phyloP scores from a whole-genome alignment of 1,284 basidiomycete genomes.

The Taiwanofungus camphoratus region DNA sequence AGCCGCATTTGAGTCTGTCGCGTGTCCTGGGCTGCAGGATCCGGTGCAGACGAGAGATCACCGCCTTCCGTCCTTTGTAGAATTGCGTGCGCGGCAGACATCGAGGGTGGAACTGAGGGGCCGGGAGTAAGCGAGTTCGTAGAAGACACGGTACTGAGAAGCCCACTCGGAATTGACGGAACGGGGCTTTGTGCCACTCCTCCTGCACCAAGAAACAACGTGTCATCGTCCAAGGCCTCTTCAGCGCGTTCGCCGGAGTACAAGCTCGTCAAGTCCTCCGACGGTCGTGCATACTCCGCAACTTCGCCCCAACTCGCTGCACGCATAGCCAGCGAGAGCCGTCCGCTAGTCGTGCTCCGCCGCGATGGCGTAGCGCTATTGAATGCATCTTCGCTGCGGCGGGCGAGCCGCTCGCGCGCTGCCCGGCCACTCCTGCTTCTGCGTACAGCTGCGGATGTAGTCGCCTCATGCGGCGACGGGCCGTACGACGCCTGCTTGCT shows the following conservation, averaged over 20 bases:
- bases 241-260: slow-evolving; percentile 41
- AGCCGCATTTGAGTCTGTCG: slow-evolving; percentile 21
- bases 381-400: slow-evolving; percentile 31
- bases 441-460: slow-evolving; percentile 12
- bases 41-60: slow-evolving; percentile 19
- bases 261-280: slow-evolving; percentile 46
- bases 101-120: slow-evolving; percentile 9
- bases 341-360: slow-evolving; percentile 26
- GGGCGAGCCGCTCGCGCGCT: slow-evolving; percentile 8
- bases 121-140: slow-evolving; percentile 21
- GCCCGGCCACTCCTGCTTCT: slow-evolving; percentile 2
- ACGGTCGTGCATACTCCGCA: slow-evolving; percentile 32
- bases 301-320: slow-evolving; percentile 62
- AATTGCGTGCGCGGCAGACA: slow-evolving; percentile 21
- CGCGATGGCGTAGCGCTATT: slow-evolving; percentile 21
- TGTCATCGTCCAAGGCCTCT: slow-evolving; percentile 38
- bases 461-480: slow-evolving; percentile 13
- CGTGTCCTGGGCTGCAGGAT: slow-evolving; percentile 23
- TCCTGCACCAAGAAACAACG: slow-evolving; percentile 47
- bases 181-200: slow-evolving; percentile 40
- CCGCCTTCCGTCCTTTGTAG: slow-evolving; percentile 20
- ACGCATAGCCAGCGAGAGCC: slow-evolving; percentile 39
- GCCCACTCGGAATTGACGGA: slow-evolving; percentile 35
- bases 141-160: slow-evolving; percentile 26
- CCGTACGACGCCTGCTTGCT: slow-evolving; percentile 14